Base-by-base conservation (phyloP, 768 basidiomycete species). In the Suillus subluteus region DNA sequence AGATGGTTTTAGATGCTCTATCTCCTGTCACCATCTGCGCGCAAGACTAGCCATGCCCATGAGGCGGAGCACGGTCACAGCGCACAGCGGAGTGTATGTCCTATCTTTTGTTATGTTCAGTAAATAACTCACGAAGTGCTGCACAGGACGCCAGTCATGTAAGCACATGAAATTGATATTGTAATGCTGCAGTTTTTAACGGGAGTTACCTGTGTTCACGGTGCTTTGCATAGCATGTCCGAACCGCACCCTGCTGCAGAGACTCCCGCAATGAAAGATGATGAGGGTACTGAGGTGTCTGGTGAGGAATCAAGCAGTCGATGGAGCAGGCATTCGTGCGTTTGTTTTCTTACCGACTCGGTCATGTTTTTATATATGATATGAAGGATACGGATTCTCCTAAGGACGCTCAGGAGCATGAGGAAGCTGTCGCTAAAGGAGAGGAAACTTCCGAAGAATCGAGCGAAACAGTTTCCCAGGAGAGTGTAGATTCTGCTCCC, bases 231-330 rank as follows among this genome's bases (percentile, higher is more conserved):
- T 70, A 74, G 68, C 70, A 67, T 11, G 62, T 55, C n/a, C 3
- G 66, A 73, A 43, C 54, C 73, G 16, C 44, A 62, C 1, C 48
- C 30, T 26, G 59, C 63, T 41, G 64, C 61, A 62, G 65, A 65
- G 41, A 64, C 32, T 13, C 58, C 62, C 18, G 67, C 74, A 38
- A 65, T 73, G 58, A 62, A 65, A 2, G 79, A 79, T 62, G 77
- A 78, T 30, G 77, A 78, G 58, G 77, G 76, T 15, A 76, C 76
- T 2, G 66, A 63, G 46, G 70, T 75, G 41, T 70, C 77, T 58
- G 66, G 62, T 48, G 69, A 76, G 50, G 77, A 77, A 66, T 79
- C 59, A 73, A 76, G 55, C 74, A 78, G 41, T 78, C 79, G 30
- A 69, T 74, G 32, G 69, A 72, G 66, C 69, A 65, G 50, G 73